Evolutionary conservation across 2,329 filamentous ascomycete species (phyloP).

Genomic region (Colletotrichum tofieldiae): DNA sequence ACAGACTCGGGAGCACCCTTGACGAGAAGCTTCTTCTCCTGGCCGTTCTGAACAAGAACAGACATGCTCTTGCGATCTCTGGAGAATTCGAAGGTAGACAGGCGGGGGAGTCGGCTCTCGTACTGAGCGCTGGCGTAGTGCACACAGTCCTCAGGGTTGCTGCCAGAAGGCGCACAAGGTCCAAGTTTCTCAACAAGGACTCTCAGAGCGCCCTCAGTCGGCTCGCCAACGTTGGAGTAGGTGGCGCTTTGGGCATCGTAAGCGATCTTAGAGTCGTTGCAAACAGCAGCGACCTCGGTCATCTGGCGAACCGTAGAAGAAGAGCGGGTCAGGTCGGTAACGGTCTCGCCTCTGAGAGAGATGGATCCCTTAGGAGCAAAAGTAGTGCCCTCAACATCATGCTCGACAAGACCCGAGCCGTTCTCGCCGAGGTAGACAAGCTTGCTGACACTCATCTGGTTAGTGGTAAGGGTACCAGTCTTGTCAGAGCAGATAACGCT

Average conservation of each 20-base stretch:
- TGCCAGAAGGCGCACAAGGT: constrained; percentile 75
- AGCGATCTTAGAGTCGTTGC: constrained; percentile 89
- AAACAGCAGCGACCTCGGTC: constrained; percentile 80
- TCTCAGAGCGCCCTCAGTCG: constrained; percentile 93
- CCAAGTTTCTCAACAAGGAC: constrained; percentile 96
- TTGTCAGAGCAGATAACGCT: constrained; percentile 99
- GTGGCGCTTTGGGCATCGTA: constrained; percentile 83
- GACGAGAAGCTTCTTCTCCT: constrained; percentile 86
- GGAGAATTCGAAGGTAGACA: constrained; percentile 96
- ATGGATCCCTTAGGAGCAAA: constrained; percentile 89
- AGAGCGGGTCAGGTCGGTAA: constrained; percentile 77
- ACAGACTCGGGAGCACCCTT: constrained; percentile 97
- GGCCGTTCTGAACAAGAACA: constrained; percentile 83
- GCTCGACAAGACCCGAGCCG: constrained; percentile 84
- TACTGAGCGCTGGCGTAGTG: constrained; percentile 90
- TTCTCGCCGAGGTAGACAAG: constrained; percentile 85
- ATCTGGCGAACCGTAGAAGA: constrained; percentile 88
- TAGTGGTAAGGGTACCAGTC: constrained; percentile 97
- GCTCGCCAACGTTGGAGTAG: constrained; percentile 90
- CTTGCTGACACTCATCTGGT: constrained; percentile 99
- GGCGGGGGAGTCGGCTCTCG: constrained; percentile 80
- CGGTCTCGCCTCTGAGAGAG: constrained; percentile 75
- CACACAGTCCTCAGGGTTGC: constrained; percentile 74
- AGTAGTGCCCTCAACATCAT: constrained; percentile 93
- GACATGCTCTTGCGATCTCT: constrained; percentile 99